phyloP scores from a whole-genome alignment of 176 grass and related monocot species.

The Avena atlantica region DNA sequence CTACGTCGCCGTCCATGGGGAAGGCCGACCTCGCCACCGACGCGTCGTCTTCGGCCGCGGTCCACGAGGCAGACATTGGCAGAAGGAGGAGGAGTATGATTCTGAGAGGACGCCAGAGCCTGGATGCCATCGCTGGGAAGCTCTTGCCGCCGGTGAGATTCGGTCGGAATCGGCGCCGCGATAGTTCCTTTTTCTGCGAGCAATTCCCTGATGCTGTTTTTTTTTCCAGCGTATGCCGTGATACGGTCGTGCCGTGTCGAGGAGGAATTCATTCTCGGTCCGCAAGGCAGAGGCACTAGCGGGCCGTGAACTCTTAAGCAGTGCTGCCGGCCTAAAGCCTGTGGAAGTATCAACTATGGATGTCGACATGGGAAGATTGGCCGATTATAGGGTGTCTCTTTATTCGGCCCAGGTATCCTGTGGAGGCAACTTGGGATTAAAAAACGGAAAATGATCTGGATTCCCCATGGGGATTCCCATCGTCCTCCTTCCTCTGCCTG shows the following conservation, averaged over 20 bases:
- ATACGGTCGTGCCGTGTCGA: background rate
- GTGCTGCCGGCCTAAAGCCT: background rate
- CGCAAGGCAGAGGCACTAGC: background rate
- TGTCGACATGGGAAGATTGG: background rate
- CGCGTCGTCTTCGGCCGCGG: slow-evolving; percentile 33
- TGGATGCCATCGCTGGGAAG: slow-evolving; percentile 23
- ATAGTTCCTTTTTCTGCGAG: background rate
- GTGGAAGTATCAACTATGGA: background rate
- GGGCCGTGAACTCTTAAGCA: background rate
- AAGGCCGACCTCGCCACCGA: slow-evolving; percentile 64
- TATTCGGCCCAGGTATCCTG: background rate
- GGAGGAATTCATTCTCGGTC: slow-evolving; percentile 37
- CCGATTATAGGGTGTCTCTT: background rate
- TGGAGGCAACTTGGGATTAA: too few species aligned
- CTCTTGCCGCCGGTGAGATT: background rate
- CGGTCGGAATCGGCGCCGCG: background rate
- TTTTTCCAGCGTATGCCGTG: background rate
- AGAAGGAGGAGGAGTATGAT: background rate
- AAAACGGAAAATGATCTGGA: too few species aligned
- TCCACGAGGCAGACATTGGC: slow-evolving; percentile 6
- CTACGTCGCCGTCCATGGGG: slow-evolving; percentile 75
- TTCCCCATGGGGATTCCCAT: too few species aligned
- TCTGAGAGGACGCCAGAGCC: background rate
- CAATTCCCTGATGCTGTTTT: background rate
- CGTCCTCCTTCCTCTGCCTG: too few species aligned